These are phyloP conservation scores for Metschnikowia lunata DNA, from an alignment of 805 yeast genomes.

Conservation along the genomic window DNA sequence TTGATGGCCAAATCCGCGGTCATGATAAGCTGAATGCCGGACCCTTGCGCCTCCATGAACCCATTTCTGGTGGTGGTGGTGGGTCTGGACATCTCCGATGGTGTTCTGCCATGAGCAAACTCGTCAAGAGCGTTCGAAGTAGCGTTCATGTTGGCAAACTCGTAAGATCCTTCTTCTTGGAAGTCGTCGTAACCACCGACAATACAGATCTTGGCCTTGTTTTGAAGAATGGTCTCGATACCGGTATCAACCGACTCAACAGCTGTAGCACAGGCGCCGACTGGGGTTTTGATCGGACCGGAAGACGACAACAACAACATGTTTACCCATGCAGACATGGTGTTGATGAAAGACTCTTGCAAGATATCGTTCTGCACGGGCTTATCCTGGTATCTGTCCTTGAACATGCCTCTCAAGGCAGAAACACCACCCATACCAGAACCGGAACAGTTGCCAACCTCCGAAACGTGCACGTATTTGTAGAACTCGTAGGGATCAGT, in stretches of 20 bases:
- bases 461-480: constrained; percentile 96
- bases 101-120: constrained; percentile 93
- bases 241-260: constrained; percentile 96
- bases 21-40: constrained; percentile 97
- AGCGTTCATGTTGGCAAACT: constrained; percentile 98
- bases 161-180: constrained; percentile 98
- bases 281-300: constrained; percentile 99
- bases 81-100: constrained; percentile 98
- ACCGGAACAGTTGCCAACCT: constrained; percentile 99
- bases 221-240: constrained; percentile 86
- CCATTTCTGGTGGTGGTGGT: constrained; percentile 94
- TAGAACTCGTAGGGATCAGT: constrained; percentile 99
- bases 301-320: constrained; percentile 95
- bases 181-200: constrained; percentile 99
- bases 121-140: constrained; percentile 88
- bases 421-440: constrained; percentile 99
- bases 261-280: constrained; percentile 99
- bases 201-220: constrained; percentile 92
- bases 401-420: constrained; percentile 97
- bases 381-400: constrained; percentile 84
- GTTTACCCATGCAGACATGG: constrained; percentile 99
- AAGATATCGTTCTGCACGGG: constrained; percentile 96
- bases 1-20: constrained; percentile 86
- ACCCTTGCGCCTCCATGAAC: constrained; percentile 99
- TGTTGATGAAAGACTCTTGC: constrained; percentile 97